Evolutionary conservation across 2,329 filamentous ascomycete genomes (phyloP).

Genomic region (Fusarium sacchari): DNA sequence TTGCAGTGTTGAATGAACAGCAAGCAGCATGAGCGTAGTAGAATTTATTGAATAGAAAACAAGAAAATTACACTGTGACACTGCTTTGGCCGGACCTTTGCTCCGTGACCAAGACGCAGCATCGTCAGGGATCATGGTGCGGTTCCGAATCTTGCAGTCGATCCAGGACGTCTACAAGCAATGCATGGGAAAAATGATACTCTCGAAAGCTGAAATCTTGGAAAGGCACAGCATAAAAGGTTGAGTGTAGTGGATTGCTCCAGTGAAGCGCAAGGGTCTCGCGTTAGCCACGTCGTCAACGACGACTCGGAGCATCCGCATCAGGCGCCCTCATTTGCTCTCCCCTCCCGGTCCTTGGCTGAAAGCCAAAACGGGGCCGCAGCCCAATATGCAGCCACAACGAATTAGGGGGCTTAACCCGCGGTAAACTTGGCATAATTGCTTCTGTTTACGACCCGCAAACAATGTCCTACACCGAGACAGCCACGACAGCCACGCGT

Average conservation of each 20-base stretch:
- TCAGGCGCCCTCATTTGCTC: not conserved
- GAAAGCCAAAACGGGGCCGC: not conserved
- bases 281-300: slow-evolving; percentile 29
- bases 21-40: not conserved
- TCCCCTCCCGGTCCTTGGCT: not conserved
- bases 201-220: not conserved
- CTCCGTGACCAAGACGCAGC: not conserved
- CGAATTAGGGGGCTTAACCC: not conserved
- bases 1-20: not conserved
- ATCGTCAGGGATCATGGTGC: not conserved
- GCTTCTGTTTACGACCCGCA: not conserved
- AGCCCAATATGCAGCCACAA: not conserved
- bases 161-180: not conserved
- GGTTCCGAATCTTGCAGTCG: not conserved
- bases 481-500: not conserved
- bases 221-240: not conserved
- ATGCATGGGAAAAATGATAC: not conserved
- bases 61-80: not conserved
- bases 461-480: not conserved
- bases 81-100: not conserved
- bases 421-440: not conserved
- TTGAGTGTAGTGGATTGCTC: not conserved
- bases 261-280: not conserved
- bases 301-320: not conserved
- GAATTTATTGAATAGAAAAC: not conserved